These are phyloP conservation scores for Periconia sp. DNA, from an alignment of 2,329 filamentous ascomycete species.

Conservation along the genomic window DNA sequence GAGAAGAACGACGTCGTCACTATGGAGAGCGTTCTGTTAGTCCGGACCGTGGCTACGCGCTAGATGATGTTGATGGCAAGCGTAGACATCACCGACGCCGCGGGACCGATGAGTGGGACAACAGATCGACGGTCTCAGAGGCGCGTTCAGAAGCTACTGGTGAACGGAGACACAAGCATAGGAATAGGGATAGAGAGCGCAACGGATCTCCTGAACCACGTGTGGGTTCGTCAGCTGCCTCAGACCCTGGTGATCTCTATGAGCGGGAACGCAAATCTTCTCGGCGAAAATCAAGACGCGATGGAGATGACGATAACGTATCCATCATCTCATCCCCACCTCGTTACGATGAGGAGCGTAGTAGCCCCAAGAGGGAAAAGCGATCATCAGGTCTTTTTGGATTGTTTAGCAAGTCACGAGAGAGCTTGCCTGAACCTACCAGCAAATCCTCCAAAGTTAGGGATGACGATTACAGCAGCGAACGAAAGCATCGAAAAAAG, in stretches of 20 bases:
- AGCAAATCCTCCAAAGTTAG: constrained; percentile 32
- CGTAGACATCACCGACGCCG: constrained; percentile 40
- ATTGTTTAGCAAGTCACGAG: constrained; percentile 50
- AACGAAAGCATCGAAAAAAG: constrained; percentile 49
- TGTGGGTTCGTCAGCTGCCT: constrained; percentile 39
- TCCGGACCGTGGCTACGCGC: constrained; percentile 37
- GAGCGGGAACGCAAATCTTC: constrained; percentile 42
- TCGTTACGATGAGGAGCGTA: constrained; percentile 43
- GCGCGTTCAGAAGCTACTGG: constrained; percentile 38
- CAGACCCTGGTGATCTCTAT: constrained; percentile 44
- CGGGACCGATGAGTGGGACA: constrained; percentile 43
- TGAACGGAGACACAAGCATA: constrained; percentile 39
- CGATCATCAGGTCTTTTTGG: constrained; percentile 50
- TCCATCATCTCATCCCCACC: constrained; percentile 46
- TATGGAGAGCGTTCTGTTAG: constrained; percentile 40
- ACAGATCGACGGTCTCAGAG: constrained; percentile 43
- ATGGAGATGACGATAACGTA: constrained; percentile 46
- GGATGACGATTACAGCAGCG: constrained; percentile 45
- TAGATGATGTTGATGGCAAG: constrained; percentile 33
- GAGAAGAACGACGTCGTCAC: constrained; percentile 25
- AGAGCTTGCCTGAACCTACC: constrained; percentile 34
- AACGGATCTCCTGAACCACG: constrained; percentile 33
- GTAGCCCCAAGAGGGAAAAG: constrained; percentile 39
- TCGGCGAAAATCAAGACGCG: constrained; percentile 44
- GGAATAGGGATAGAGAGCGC: constrained; percentile 31